These are phyloP conservation scores for Neofusicoccum parvum DNA, from an alignment of 2,329 filamentous ascomycete species.

Conservation along the genomic window DNA sequence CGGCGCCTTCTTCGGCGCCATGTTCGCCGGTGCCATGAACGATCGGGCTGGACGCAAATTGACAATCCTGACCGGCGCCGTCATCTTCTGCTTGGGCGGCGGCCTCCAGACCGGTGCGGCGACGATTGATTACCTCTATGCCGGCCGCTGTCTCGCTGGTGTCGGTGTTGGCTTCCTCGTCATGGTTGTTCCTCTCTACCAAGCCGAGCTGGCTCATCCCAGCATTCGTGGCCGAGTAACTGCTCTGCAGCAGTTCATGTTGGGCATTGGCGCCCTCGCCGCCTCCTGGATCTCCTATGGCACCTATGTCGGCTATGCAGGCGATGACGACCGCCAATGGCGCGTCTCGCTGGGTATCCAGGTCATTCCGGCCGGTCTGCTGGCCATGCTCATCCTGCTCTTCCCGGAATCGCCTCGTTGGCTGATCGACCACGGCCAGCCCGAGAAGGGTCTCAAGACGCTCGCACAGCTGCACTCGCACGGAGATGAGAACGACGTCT, in stretches of 20 bases:
- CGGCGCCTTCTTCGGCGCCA: constrained; percentile 71
- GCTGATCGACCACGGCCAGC: constrained; percentile 72
- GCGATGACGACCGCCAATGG: constrained; percentile 58
- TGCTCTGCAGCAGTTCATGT: constrained; percentile 78
- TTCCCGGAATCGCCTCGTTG: constrained; percentile 72
- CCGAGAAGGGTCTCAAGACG: constrained; percentile 65
- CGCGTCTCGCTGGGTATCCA: constrained; percentile 70
- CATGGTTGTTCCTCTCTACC: constrained; percentile 72
- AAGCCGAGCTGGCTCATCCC: constrained; percentile 78
- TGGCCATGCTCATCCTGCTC: constrained; percentile 66
- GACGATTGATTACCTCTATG: constrained; percentile 63
- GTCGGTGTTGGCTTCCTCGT: constrained; percentile 63
- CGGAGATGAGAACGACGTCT: constrained; percentile 66
- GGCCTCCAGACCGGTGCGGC: constrained; percentile 71
- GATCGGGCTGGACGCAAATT: constrained; percentile 68
- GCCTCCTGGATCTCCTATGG: constrained; percentile 75
- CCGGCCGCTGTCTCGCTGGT: constrained; percentile 70
- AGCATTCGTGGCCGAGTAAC: constrained; percentile 76
- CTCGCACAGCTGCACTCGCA: constrained; percentile 71
- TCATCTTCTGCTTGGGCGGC: constrained; percentile 73
- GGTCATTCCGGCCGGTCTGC: constrained; percentile 65
- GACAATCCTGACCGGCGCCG: constrained; percentile 71
- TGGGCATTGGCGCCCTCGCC: constrained; percentile 72
- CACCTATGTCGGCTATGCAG: constrained; percentile 54
- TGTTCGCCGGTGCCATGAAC: constrained; percentile 63